Conservation (phyloP, 2,329 filamentous ascomycete species). For the Neofusicoccum kwambonambiense region DNA sequence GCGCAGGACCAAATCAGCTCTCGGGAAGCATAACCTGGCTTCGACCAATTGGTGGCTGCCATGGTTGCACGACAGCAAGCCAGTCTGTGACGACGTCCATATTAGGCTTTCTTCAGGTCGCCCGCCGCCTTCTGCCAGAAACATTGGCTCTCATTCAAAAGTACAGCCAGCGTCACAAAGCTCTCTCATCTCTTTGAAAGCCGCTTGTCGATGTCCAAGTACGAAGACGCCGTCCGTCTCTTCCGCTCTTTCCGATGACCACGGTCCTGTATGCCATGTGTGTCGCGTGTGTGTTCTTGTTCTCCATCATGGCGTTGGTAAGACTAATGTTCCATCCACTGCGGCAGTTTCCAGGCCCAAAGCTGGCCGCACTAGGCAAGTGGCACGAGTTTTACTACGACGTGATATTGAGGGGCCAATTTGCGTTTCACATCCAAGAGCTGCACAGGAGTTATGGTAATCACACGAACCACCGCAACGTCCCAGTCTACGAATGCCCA, state of each 20-base stretch:
- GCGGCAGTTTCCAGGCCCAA: constrained; percentile 19
- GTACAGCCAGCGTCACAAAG: no score
- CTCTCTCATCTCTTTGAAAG: no score
- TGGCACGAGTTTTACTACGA: constrained; percentile 20
- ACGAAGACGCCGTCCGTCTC: no score
- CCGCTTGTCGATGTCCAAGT: no score
- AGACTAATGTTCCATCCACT: constrained; percentile 16
- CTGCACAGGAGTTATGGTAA: constrained; percentile 27
- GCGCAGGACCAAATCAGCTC: background rate
- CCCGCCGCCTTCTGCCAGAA: background rate
- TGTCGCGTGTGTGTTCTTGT: no score
- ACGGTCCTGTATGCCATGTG: no score
- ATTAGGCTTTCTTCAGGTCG: background rate
- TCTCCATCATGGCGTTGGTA: no score
- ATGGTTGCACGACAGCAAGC: background rate
- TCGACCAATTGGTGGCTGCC: background rate
- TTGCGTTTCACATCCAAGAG: constrained; percentile 23
- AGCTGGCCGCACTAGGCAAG: constrained; percentile 18
- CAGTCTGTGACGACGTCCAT: background rate
- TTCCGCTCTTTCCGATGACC: no score
- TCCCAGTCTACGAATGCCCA: background rate
- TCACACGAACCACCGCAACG: background rate
- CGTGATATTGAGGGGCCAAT: constrained; percentile 20
- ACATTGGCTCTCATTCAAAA: no score
- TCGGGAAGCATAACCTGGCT: background rate